Base-by-base conservation (phyloP, 768 basidiomycete genomes). In the Xanthoconium stramineum region DNA sequence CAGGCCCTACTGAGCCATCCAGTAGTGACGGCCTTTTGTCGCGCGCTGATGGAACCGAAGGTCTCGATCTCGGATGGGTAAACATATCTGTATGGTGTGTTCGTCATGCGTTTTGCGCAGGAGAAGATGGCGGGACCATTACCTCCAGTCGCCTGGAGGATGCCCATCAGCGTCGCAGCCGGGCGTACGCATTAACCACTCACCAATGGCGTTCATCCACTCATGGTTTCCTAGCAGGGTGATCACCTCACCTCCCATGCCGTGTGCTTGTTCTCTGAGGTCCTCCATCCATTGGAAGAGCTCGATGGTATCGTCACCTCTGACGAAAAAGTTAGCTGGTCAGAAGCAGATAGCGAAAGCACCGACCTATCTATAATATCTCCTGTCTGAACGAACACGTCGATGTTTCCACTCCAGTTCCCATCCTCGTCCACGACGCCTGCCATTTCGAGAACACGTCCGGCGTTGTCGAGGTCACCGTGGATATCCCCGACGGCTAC, bases 151-250 rank as follows among this genome's bases (percentile, higher is more conserved):
- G 57, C 91, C 91, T 84, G 59, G 36, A 66, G 51, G 56, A 62
- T 47, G 39, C 46, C 17, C 24, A 20, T 65, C 46, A 61, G 38
- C 53, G 20, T 52, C 47, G 48, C 45, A 52, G 20, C 47, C 19
- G 44, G 47, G 29, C 43, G 50, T 46, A 58, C 50, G 36, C 37
- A 24, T 29, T 29, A 17, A 37, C 28, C 17, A 58, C 71, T 20
- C 61, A 87, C 89, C 89, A 56, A 92, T 86, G 14, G 82, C 84
- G 61, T 95, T 95, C 93, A 98, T 97, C 78, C 88, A 86, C 70
- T 98, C 97, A 62, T 99, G 97, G 69, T 99, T 99, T 28, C 97
- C 97, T 35, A 98, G 75, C 52, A 91, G 80, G 13, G 82, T 85
- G 33, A 96, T 67, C 14, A 99, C 79, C 5, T 77, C 80, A 2